Evolutionary conservation across 257 asterid species (phyloP).

Genomic region (Anisodus tanguticus): DNA sequence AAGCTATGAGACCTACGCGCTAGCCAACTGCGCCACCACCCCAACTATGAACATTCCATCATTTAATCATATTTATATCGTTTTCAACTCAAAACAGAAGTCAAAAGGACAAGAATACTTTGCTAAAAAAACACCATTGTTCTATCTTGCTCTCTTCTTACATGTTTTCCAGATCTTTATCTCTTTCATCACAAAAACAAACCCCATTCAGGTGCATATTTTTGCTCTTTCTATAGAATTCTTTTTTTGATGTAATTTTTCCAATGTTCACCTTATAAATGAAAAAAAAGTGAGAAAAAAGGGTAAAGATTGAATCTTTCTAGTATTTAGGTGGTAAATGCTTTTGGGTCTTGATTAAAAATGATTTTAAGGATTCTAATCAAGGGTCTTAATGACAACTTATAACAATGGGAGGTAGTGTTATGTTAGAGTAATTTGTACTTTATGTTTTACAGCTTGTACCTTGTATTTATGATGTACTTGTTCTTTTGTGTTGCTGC

Average conservation of each 20-base stretch:
- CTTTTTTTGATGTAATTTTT: background rate
- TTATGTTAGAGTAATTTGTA: background rate
- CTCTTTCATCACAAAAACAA: background rate
- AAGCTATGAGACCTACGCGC: constrained; percentile 99
- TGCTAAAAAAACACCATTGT: background rate
- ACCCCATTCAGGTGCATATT: background rate
- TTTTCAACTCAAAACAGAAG: background rate
- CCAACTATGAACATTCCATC: background rate
- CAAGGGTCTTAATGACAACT: too few species aligned
- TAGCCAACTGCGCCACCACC: constrained; percentile 99
- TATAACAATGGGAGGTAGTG: background rate
- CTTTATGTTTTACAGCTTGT: background rate
- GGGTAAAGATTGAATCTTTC: background rate
- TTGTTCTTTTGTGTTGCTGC: background rate
- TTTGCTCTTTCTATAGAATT: background rate
- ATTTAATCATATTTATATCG: accelerated
- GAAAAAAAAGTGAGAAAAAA: background rate
- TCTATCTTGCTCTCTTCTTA: background rate
- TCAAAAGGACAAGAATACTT: background rate
- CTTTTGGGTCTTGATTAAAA: background rate
- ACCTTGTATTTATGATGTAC: background rate
- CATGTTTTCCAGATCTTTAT: background rate
- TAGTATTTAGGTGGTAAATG: too few species aligned
- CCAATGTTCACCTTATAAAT: background rate
- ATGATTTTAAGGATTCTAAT: background rate